Base-by-base conservation (phyloP, 306 rosid species). In the Castanea crenata region DNA sequence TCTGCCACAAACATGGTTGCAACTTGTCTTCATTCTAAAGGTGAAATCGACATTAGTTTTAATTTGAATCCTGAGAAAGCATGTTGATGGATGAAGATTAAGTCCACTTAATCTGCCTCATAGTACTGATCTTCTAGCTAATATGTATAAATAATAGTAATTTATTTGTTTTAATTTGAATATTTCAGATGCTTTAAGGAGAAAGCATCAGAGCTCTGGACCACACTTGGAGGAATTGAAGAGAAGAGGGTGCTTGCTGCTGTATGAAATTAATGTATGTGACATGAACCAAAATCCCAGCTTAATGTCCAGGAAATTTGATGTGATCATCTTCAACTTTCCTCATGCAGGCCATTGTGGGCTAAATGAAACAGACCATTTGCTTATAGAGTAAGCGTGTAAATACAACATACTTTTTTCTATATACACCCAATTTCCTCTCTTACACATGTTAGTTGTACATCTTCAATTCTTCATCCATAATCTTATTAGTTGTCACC, bases 271-370 rank as follows among this genome's bases (percentile, higher is more conserved):
- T 3, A 52, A 78, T 52, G 86, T 25, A 6, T 5, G 35, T 15
- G 56, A 14, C 65, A 83, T 83, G 86, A 41, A 55, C 68, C 25
- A 4, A 35, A 71, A 79, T 72, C 70, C 64, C 10, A 2, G 3
- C 19, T 59, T 83, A 1, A 1, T 5, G 49, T 12, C 16, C 49
- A 75, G 3, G 78, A 16, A 70, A 16, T 79, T 83, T 55, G 87
- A 79, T 34, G 73, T 76, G 23, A 68, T 80, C 46, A 20, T 80
- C 65, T 80, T 76, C 72, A 84, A 80, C 78, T 80, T 84, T 38
- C 87, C 84, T 71, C 87, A 84, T 74, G 78, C 85, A 14, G 85
- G 85, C 6, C 80, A 79, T 74, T 35, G 19, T 59, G 2, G 80
- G 54, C 54, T 49, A 12, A 12, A 55, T 5, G 83, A 83, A 58